These are phyloP conservation scores for Sporothrix mexicana DNA, from an alignment of 2,329 filamentous ascomycete species.

Conservation along the genomic window DNA sequence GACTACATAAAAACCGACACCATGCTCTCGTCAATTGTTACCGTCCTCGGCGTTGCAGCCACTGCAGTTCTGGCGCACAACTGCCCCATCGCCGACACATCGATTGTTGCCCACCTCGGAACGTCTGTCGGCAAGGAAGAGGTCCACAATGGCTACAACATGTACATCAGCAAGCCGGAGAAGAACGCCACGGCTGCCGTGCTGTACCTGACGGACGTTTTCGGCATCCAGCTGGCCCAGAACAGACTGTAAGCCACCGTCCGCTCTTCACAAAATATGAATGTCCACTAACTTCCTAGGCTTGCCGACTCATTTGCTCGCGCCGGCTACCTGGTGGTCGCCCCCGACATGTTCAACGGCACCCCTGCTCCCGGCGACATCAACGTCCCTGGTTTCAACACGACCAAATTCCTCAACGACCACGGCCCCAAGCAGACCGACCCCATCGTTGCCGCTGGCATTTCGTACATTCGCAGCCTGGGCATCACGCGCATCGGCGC, in stretches of 20 bases:
- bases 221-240: conserved; percentile 41
- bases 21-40: neutral
- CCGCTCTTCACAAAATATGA: too few species aligned
- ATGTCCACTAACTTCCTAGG: conserved; percentile 31
- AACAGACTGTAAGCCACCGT: conserved; percentile 40
- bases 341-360: conserved; percentile 70
- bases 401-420: conserved; percentile 49
- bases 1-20: neutral
- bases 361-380: conserved; percentile 54
- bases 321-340: conserved; percentile 68
- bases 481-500: conserved; percentile 61
- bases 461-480: conserved; percentile 55
- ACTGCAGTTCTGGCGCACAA: neutral
- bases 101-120: conserved; percentile 38
- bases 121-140: conserved; percentile 37
- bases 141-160: conserved; percentile 36
- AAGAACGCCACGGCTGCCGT: conserved; percentile 36
- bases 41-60: conserved; percentile 18
- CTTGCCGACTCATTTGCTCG: conserved; percentile 70
- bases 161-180: conserved; percentile 41
- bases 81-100: conserved; percentile 34
- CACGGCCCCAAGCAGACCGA: conserved; percentile 50
- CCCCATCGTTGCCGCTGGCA: conserved; percentile 53
- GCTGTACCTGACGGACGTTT: conserved; percentile 43
- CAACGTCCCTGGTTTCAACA: conserved; percentile 49